A percentile compares a stretch with the other conserved stretches of the same genome.
These are phyloP conservation scores for Astragalus membranaceus DNA, from an alignment of 306 rosid species.

Conservation along the genomic window DNA sequence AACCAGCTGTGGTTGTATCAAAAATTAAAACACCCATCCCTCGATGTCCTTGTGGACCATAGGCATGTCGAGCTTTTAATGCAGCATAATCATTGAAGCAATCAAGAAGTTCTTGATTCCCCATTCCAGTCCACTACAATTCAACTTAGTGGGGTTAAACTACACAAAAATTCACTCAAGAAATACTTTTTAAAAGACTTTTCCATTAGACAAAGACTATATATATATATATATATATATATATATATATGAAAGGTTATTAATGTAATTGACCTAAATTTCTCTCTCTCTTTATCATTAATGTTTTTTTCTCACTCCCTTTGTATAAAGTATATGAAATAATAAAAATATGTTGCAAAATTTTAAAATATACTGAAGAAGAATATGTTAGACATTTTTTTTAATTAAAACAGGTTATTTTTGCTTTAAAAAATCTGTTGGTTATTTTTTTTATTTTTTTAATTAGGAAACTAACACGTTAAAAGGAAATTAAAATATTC, in stretches of 20 bases:
- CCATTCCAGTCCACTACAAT: conserved; percentile 51
- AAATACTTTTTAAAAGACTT: neutral
- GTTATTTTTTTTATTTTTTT: too few relatives aligned
- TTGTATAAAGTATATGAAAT: too few relatives aligned
- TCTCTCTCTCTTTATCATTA: too few relatives aligned
- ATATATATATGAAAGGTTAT: neutral
- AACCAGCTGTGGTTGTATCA: conserved; percentile 34
- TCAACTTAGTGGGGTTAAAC: conserved; percentile 11
- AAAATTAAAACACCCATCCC: conserved; percentile 41
- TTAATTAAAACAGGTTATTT: too few relatives aligned
- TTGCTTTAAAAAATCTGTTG: too few relatives aligned
- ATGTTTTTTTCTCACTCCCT: too few relatives aligned
- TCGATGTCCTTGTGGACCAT: conserved; percentile 46
- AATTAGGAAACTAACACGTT: too few relatives aligned
- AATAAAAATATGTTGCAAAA: too few relatives aligned
- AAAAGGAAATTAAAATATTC: too few relatives aligned
- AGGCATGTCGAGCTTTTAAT: conserved; percentile 41
- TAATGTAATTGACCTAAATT: neutral
- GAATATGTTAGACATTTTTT: too few relatives aligned
- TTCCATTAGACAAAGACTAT: neutral
- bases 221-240: too few relatives aligned
- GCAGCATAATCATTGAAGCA: conserved; percentile 36
- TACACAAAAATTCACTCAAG: neutral
- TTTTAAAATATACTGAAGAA: too few relatives aligned
- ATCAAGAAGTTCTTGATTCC: conserved; percentile 44